Base-by-base conservation (phyloP, 225 moss, liverwort and hornwort genomes). In the Marchantia paleacea region DNA sequence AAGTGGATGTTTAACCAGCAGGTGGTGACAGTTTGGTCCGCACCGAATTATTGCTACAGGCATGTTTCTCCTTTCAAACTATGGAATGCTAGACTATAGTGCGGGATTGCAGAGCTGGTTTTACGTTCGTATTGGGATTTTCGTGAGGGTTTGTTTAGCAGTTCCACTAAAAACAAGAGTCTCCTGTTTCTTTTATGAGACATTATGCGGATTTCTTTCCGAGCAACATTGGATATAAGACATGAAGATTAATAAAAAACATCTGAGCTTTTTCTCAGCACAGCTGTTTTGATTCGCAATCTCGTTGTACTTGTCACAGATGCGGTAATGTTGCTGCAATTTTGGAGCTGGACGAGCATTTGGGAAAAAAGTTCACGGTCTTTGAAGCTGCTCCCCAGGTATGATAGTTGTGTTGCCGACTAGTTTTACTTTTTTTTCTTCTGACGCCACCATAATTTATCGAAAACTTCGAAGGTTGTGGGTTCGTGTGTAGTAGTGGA, bases 21-120 rank as follows among this genome's bases (percentile, higher is more conserved):
- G 88, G 92, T 99, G 79, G 95, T 99, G 74, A 99, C 99, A 67
- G 99, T 99, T 71, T 99, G 99, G 99, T 99, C 99, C 50, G 99
- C 99, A 58, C 99, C 99, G 83, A 99, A 99, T 83, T 99, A 99
- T 83, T 99, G 99, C 86, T 99, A 99, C 92, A 95, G 99, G 99
- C 88, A 87, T 54, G 86, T 80, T 29, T 8, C 58, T 77, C 19
- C 15, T 78, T 10, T 5, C 39, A 39, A 39, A 2, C 2, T 5
- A 39, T 39, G 39, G 39, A 39, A 39, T 39, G 39, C 3, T 39
- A 39, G 39, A 39, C 39, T 2, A 39, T 39, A 39, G 2, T 39
- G 39, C 39, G 5, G 39, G 39, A 39, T 39, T 39, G 39, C 5
- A 39, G 39, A 39, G 5, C 5, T 39, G 39, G 39, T 39, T 5